These are phyloP conservation scores for Mycena belliarum DNA, from an alignment of 768 basidiomycete species.

Conservation along the genomic window DNA sequence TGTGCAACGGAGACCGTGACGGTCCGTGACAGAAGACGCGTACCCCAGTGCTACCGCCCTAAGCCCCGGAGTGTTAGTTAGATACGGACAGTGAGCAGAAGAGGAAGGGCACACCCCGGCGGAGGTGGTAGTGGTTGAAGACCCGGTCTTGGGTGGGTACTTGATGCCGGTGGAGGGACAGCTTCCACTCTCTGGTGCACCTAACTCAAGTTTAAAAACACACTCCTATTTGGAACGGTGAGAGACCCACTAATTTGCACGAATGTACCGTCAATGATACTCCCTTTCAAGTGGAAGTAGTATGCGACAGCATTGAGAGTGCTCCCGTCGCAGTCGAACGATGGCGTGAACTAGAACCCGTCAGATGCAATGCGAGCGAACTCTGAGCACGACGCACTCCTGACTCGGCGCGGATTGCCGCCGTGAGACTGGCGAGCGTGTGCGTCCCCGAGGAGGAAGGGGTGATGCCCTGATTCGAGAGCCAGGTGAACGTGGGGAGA, in stretches of 20 bases:
- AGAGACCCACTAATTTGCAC: conserved; percentile 45
- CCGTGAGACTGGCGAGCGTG: conserved; percentile 39
- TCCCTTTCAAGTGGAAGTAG: conserved; percentile 59
- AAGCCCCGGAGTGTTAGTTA: not conserved
- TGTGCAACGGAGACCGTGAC: too few species aligned
- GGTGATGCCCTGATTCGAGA: conserved; percentile 53
- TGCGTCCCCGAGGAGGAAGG: conserved; percentile 47
- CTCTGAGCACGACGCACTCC: conserved; percentile 36
- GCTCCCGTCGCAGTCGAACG: conserved; percentile 43
- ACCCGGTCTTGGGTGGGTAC: conserved; percentile 50
- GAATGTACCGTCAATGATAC: conserved; percentile 56
- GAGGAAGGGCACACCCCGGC: not conserved
- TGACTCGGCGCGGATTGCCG: conserved; percentile 43
- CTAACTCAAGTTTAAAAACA: conserved; percentile 26
- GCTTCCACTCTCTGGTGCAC: conserved; percentile 38
- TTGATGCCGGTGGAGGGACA: conserved; percentile 48
- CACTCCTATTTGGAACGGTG: too few species aligned
- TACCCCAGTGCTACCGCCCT: conserved; percentile 1
- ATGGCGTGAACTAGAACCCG: conserved; percentile 47
- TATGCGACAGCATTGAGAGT: conserved; percentile 46
- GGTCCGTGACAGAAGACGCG: not conserved
- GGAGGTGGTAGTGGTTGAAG: not conserved
- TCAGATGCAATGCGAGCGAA: too few species aligned
- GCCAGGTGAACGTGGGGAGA: conserved; percentile 59
- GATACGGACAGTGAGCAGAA: not conserved